Evolutionary conservation across 139 green algal genomes (phyloP).

Genomic region (Zygnema circumcarinatum): DNA sequence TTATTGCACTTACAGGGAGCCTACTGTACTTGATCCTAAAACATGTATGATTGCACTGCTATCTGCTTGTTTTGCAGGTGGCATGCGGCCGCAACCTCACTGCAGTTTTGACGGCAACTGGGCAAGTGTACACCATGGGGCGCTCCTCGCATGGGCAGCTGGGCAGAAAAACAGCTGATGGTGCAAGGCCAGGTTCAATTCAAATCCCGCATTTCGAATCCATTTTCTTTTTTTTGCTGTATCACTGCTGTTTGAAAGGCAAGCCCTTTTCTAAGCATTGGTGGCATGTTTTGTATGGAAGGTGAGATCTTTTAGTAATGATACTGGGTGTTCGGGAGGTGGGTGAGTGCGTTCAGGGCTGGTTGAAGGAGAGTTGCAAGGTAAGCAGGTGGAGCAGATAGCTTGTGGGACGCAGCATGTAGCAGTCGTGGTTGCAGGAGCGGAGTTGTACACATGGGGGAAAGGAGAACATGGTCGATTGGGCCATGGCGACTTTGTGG

Average conservation of each 20-base stretch:
- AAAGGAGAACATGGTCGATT: constrained; percentile 50
- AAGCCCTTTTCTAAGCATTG: no score
- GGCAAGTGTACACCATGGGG: constrained; percentile 47
- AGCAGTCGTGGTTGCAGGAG: constrained; percentile 17
- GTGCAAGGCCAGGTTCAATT: constrained; percentile 27
- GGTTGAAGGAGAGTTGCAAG: constrained; percentile 39
- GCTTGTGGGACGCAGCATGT: constrained; percentile 49
- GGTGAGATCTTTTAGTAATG: constrained; percentile 4
- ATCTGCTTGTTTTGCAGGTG: no score
- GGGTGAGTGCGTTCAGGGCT: constrained; percentile 2
- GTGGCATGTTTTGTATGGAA: no score
- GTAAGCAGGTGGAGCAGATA: constrained; percentile 51
- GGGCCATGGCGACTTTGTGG: constrained; percentile 35
- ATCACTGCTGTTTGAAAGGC: no score
- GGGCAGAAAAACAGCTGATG: constrained; percentile 20
- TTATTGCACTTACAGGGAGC: no score
- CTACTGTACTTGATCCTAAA: no score
- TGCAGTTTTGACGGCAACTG: constrained; percentile 37
- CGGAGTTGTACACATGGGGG: constrained; percentile 47
- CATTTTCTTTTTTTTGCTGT: no score
- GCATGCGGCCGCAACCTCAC: constrained; percentile 52
- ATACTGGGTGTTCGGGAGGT: not conserved
- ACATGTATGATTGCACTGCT: no score
- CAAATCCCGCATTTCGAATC: not conserved
- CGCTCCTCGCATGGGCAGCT: constrained; percentile 46